Percentiles rank a stretch among this genome's conserved stretches.
phyloP scores from a whole-genome alignment of 83 land plant species.

The Isoetes engelmannii region DNA sequence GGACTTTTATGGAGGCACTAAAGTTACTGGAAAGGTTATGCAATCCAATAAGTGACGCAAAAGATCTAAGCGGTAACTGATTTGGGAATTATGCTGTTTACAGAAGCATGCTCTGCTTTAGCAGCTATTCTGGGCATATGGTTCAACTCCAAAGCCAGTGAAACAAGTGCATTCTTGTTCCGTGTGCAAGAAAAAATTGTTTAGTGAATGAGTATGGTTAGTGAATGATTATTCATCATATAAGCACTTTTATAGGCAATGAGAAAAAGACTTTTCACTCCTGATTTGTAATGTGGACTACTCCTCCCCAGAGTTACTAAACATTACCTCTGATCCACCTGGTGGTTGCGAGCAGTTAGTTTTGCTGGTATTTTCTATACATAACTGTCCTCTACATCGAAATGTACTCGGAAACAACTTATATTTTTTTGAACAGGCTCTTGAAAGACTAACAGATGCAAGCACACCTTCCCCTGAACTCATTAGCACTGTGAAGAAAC shows the following conservation, averaged over 20 bases:
- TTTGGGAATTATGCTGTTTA: not conserved
- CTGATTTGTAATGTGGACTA: slow-evolving; percentile 65
- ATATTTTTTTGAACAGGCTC: slow-evolving; percentile 40
- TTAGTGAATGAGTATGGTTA: not conserved
- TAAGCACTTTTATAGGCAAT: slow-evolving; percentile 46
- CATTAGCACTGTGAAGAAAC: slow-evolving; percentile 70
- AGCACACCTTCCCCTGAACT: slow-evolving; percentile 63
- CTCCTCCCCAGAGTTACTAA: slow-evolving; percentile 59
- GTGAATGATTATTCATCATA: slow-evolving; percentile 1
- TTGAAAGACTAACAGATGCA: slow-evolving; percentile 72
- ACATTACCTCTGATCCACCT: slow-evolving; percentile 86
- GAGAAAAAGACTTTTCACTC: slow-evolving; percentile 65
- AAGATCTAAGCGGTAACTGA: too few species aligned
- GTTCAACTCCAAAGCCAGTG: slow-evolving; percentile 61
- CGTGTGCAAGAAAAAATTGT: not conserved
- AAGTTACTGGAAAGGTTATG: too few species aligned
- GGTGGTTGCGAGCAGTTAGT: slow-evolving; percentile 82
- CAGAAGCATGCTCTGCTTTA: slow-evolving; percentile 80
- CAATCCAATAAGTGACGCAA: too few species aligned
- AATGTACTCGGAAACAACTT: not conserved
- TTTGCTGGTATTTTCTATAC: slow-evolving; percentile 39
- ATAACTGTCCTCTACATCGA: not conserved
- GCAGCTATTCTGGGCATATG: slow-evolving; percentile 68
- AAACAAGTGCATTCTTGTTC: slow-evolving; percentile 60
- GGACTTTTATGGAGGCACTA: too few species aligned